Conservation (phyloP, 1,284 basidiomycete species). For the Amylostereum areolatum region DNA sequence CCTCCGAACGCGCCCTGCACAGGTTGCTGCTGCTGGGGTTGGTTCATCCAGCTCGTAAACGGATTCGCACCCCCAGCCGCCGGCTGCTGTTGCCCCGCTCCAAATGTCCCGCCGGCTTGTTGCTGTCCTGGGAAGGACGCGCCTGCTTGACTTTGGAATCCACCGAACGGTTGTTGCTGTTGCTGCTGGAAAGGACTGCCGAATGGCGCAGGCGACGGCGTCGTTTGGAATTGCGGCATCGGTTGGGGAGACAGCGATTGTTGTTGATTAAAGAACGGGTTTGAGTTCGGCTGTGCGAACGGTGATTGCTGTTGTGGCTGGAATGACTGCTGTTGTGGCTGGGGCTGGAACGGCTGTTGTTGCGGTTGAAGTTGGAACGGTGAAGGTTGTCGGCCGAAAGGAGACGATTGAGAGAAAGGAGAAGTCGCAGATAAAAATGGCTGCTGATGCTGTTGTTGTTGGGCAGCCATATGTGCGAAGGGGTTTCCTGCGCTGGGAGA, state of each 20-base stretch:
- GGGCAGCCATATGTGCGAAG: conserved; percentile 11
- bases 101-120: conserved; percentile 7
- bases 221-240: conserved; percentile 13
- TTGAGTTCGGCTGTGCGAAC: conserved; percentile 8
- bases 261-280: conserved; percentile 14
- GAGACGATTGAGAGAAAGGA: conserved; percentile 20
- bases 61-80: conserved; percentile 16
- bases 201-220: conserved; percentile 12
- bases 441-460: conserved; percentile 15
- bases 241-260: conserved; percentile 12
- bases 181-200: conserved; percentile 16
- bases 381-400: conserved; percentile 9
- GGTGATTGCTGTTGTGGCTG: conserved; percentile 10
- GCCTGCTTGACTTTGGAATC: conserved; percentile 10
- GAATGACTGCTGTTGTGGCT: conserved; percentile 15
- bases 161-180: conserved; percentile 10
- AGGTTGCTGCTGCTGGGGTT: conserved; percentile 6
- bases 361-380: conserved; percentile 7
- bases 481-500: conserved; percentile 1
- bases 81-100: conserved; percentile 15
- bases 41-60: conserved; percentile 24
- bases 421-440: conserved; percentile 11
- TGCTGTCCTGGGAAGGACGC: conserved; percentile 12
- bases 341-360: conserved; percentile 13
- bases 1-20: conserved; percentile 5